Conservation (phyloP, 768 basidiomycete genomes). For the Boletellus sp. region DNA sequence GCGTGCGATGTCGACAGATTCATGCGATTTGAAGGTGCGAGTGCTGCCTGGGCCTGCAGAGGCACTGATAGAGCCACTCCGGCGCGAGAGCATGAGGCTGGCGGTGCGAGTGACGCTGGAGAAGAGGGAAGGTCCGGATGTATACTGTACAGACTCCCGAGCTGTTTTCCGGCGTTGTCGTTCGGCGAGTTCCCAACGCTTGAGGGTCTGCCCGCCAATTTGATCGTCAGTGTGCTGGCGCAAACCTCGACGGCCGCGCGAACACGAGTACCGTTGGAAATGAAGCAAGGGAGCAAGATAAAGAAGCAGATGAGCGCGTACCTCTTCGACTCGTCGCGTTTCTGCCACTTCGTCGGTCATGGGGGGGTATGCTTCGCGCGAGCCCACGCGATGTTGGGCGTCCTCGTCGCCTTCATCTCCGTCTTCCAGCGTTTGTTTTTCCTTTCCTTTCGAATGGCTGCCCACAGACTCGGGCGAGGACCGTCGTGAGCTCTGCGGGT, state of each 20-base stretch:
- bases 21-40: slow-evolving; percentile 48
- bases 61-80: slow-evolving; percentile 31
- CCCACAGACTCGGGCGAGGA: slow-evolving; percentile 9
- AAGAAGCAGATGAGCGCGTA: slow-evolving; percentile 27
- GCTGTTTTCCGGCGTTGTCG: slow-evolving; percentile 70
- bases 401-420: slow-evolving; percentile 26
- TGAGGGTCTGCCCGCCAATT: slow-evolving; percentile 53
- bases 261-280: background rate
- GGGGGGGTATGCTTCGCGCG: slow-evolving; percentile 55
- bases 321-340: slow-evolving; percentile 70
- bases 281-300: background rate
- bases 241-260: background rate
- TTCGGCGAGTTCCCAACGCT: slow-evolving; percentile 75
- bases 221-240: slow-evolving; percentile 1
- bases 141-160: slow-evolving; percentile 46
- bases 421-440: slow-evolving; percentile 25
- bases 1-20: slow-evolving; percentile 42
- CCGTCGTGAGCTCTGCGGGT: slow-evolving; percentile 19
- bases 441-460: slow-evolving; percentile 27
- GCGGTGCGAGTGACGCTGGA: slow-evolving; percentile 57
- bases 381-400: slow-evolving; percentile 13
- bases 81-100: slow-evolving; percentile 51
- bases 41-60: slow-evolving; percentile 27
- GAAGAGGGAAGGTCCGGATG: slow-evolving; percentile 44
- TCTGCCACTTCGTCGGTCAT: slow-evolving; percentile 63